Evolutionary conservation across 2,329 filamentous ascomycete genomes (phyloP).

Genomic region (Ustulina deusta): DNA sequence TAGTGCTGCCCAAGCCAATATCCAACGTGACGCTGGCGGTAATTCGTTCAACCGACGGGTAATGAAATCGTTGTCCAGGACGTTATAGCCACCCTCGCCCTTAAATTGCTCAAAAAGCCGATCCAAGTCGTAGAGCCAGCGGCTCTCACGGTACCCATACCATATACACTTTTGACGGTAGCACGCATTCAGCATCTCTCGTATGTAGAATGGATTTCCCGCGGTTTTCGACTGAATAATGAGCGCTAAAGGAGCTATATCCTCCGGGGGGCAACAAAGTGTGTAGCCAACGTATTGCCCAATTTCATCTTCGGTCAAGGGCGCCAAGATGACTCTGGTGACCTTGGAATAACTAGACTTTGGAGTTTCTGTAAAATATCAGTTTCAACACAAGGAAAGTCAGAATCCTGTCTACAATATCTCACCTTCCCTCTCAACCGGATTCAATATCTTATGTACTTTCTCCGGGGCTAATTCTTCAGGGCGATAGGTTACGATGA

Average conservation of each 20-base stretch:
- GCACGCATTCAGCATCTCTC: slow-evolving; percentile 89
- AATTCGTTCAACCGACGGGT: slow-evolving; percentile 81
- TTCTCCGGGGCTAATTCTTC: slow-evolving; percentile 71
- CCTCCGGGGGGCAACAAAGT: slow-evolving; percentile 77
- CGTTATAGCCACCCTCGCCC: slow-evolving; percentile 80
- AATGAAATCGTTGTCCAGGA: slow-evolving; percentile 86
- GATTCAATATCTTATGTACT: slow-evolving; percentile 66
- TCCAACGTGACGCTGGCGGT: slow-evolving; percentile 77
- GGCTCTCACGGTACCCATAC: slow-evolving; percentile 86
- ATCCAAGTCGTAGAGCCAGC: slow-evolving; percentile 89
- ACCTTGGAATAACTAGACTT: slow-evolving; percentile 65
- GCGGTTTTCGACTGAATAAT: slow-evolving; percentile 90
- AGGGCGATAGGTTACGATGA: slow-evolving; percentile 81
- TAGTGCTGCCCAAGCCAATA: slow-evolving; percentile 88
- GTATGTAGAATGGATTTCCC: slow-evolving; percentile 91
- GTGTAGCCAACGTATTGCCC: slow-evolving; percentile 85
- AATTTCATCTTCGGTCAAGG: slow-evolving; percentile 83
- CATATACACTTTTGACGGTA: slow-evolving; percentile 89
- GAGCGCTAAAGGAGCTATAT: slow-evolving; percentile 80
- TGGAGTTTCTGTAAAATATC: slow-evolving; percentile 55
- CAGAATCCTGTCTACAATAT: neutral
- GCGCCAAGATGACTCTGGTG: slow-evolving; percentile 77
- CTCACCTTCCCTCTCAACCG: slow-evolving; percentile 65
- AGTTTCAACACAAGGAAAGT: slow-evolving; percentile 17
- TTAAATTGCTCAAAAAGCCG: slow-evolving; percentile 87